Evolutionary conservation across 768 basidiomycete species (phyloP).

Genomic region (Mycena epipterygia): DNA sequence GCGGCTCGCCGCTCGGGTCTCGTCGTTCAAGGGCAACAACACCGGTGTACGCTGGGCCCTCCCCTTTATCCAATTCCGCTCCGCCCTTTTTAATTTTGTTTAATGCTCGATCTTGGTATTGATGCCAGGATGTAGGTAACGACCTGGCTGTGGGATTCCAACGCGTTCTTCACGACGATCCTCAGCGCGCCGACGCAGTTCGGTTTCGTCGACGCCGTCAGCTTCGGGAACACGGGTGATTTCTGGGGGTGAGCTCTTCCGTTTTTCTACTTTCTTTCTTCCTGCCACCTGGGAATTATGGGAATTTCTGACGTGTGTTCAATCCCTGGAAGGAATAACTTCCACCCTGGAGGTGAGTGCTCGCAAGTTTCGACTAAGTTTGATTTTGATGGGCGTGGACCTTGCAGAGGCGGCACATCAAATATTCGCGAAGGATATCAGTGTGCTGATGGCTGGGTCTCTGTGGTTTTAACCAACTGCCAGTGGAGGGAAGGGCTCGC

Average conservation of each 20-base stretch:
- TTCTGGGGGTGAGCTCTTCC: slow-evolving; percentile 67
- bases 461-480: slow-evolving; percentile 35
- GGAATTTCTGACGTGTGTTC: not conserved
- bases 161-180: slow-evolving; percentile 62
- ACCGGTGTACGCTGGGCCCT: slow-evolving; percentile 54
- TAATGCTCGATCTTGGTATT: too few species aligned
- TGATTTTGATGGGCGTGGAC: not conserved
- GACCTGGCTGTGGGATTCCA: slow-evolving; percentile 66
- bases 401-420: slow-evolving; percentile 24
- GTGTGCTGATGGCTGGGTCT: slow-evolving; percentile 15
- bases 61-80: not conserved
- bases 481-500: too few species aligned
- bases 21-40: slow-evolving; percentile 58
- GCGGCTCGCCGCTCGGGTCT: slow-evolving; percentile 58
- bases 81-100: too few species aligned
- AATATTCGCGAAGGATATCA: slow-evolving; percentile 32
- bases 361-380: not conserved
- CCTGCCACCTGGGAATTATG: not conserved
- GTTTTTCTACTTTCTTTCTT: slow-evolving; percentile 29
- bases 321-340: slow-evolving; percentile 57
- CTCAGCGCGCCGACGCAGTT: slow-evolving; percentile 63
- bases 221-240: slow-evolving; percentile 51
- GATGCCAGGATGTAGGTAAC: slow-evolving; percentile 49
- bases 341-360: slow-evolving; percentile 65
- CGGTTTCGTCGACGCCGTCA: slow-evolving; percentile 69